These are phyloP conservation scores for Neonectria coccinea DNA, from an alignment of 2,329 filamentous ascomycete species.

Conservation along the genomic window DNA sequence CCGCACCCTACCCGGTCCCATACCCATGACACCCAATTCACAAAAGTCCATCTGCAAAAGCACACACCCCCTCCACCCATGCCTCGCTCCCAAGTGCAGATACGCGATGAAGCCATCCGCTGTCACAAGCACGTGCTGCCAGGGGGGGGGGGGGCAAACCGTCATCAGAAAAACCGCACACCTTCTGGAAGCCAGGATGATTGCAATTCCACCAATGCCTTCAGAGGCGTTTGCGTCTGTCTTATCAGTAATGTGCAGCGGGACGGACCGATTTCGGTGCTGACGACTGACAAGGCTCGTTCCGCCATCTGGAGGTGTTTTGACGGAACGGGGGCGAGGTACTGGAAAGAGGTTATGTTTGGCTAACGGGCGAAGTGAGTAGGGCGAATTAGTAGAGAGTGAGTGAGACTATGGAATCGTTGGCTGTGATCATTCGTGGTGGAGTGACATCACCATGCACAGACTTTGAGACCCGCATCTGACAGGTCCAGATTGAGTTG, in stretches of 20 bases:
- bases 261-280: background rate
- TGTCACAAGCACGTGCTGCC: slow-evolving; percentile 22
- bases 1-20: background rate
- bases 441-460: background rate
- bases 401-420: background rate
- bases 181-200: background rate
- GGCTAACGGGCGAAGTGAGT: background rate
- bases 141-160: background rate
- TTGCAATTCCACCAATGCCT: slow-evolving; percentile 8
- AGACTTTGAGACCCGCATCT: background rate
- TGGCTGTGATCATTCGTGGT: background rate
- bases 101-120: slow-evolving; percentile 20
- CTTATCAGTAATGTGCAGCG: background rate
- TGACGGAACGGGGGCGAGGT: background rate
- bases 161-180: slow-evolving; percentile 1
- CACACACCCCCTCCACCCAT: background rate
- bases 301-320: background rate
- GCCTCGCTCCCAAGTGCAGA: background rate
- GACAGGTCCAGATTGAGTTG: background rate
- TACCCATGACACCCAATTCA: background rate
- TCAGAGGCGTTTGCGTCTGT: background rate
- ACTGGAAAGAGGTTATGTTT: background rate
- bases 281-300: background rate
- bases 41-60: slow-evolving; percentile 2
- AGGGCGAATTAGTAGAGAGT: background rate